Conservation (phyloP, 371 early-diverging fungal species). For the Mycotypha africana region DNA sequence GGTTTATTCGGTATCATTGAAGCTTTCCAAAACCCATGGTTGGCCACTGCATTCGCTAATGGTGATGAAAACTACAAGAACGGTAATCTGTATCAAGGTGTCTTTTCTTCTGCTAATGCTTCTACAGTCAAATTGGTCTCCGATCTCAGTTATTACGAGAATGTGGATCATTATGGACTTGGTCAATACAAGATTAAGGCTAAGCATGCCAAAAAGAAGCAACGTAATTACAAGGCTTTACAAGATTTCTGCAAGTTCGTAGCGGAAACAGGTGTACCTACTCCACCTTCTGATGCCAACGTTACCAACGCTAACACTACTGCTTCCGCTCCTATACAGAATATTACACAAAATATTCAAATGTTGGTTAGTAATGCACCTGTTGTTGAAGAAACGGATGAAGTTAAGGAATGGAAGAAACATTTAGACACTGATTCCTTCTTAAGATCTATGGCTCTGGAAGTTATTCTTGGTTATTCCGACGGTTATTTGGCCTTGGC, state of each 20-base stretch:
- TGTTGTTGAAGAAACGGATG: too few relatives aligned
- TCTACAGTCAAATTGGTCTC: constrained; percentile 1
- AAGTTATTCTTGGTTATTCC: constrained; percentile 27
- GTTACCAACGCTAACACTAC: too few relatives aligned
- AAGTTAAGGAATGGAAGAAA: constrained; percentile 23
- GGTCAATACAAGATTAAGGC: constrained; percentile 27
- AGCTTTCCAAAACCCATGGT: constrained; percentile 29
- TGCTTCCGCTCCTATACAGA: too few relatives aligned
- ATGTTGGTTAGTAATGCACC: too few relatives aligned
- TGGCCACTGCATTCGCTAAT: constrained; percentile 25
- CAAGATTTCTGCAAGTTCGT: constrained; percentile 30
- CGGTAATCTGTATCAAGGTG: constrained; percentile 32
- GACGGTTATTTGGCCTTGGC: constrained; percentile 32
- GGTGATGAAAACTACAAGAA: constrained; percentile 22
- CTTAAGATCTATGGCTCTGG: constrained; percentile 28
- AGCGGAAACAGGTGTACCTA: constrained; percentile 16
- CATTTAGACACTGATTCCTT: constrained; percentile 25
- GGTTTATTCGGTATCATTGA: constrained; percentile 38
- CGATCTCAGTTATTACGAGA: constrained; percentile 12
- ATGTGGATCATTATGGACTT: constrained; percentile 14
- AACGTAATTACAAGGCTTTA: constrained; percentile 11
- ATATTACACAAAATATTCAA: too few relatives aligned
- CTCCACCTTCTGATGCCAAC: constrained; percentile 3
- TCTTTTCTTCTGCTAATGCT: constrained; percentile 1
- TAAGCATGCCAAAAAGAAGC: constrained; percentile 6